phyloP scores from a whole-genome alignment of 2,329 filamentous ascomycete genomes.

The Paraconiothyrium brasiliense region DNA sequence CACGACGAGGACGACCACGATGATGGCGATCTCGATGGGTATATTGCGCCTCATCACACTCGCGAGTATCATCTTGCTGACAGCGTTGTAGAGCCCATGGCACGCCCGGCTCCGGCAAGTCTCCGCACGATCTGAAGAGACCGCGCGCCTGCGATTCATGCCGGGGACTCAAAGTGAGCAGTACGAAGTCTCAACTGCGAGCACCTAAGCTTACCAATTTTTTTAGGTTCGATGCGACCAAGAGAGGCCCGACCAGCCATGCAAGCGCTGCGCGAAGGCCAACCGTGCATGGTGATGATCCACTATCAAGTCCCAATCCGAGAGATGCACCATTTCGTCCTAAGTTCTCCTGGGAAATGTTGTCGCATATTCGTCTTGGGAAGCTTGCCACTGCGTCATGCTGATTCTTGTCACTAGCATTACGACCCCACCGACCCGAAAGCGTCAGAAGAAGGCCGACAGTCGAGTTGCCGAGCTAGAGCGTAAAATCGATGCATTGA shows the following conservation, averaged over 20 bases:
- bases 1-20: conserved; percentile 43
- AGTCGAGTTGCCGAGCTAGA: conserved; percentile 89
- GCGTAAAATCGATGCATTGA: conserved; percentile 90
- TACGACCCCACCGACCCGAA: conserved; percentile 74
- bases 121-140: conserved; percentile 54
- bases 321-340: too few species aligned
- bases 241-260: conserved; percentile 69
- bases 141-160: conserved; percentile 60
- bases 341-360: too few species aligned
- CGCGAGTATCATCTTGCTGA: conserved; percentile 11
- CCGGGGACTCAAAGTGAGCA: conserved; percentile 51
- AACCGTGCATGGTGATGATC: conserved; percentile 69
- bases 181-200: too few species aligned
- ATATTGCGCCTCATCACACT: conserved; percentile 14
- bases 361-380: too few species aligned
- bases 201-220: too few species aligned
- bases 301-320: neutral
- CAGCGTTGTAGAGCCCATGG: conserved; percentile 29
- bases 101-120: conserved; percentile 44
- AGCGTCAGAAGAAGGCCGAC: conserved; percentile 91
- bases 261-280: conserved; percentile 78
- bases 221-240: conserved; percentile 73
- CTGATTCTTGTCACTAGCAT: conserved; percentile 28
- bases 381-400: neutral
- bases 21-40: conserved; percentile 44